Percentiles rank a stretch among this genome's conserved stretches.
phyloP scores from a whole-genome alignment of 106 monocot genomes.

The Dioscorea zingiberensis region DNA sequence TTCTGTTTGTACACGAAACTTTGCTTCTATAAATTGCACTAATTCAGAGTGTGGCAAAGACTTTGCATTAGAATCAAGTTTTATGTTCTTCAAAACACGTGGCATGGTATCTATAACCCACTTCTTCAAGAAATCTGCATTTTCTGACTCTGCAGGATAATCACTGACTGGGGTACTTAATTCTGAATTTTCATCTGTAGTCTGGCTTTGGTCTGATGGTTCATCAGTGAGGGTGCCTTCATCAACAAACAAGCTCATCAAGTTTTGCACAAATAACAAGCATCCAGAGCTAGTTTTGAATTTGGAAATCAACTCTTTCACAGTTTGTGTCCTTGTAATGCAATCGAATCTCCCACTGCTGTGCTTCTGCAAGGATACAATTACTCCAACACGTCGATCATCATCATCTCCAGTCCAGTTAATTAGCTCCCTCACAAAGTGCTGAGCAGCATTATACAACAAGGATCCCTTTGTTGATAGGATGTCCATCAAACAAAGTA shows the following conservation, averaged over 20 bases:
- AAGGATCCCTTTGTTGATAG: slow-evolving; percentile 57
- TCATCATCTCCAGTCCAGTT: slow-evolving; percentile 51
- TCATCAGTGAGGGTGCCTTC: slow-evolving; percentile 63
- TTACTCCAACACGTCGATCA: slow-evolving; percentile 48
- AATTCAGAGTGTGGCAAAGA: slow-evolving; percentile 25
- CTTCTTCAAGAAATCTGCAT: slow-evolving; percentile 56
- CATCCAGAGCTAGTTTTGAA: slow-evolving; percentile 50
- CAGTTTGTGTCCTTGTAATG: slow-evolving; percentile 67
- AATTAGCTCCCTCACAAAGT: slow-evolving; percentile 69
- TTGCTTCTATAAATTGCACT: slow-evolving; percentile 36
- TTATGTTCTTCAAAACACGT: slow-evolving; percentile 76
- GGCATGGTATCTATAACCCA: slow-evolving; percentile 82
- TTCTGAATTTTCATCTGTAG: slow-evolving; percentile 92
- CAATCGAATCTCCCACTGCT: slow-evolving; percentile 84
- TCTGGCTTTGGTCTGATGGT: slow-evolving; percentile 91
- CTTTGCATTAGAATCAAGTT: slow-evolving; percentile 25
- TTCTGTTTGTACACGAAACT: slow-evolving; percentile 64
- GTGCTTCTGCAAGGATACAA: slow-evolving; percentile 70
- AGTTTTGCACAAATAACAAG: slow-evolving; percentile 55
- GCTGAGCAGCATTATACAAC: slow-evolving; percentile 76
- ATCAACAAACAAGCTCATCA: slow-evolving; percentile 81
- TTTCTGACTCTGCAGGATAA: slow-evolving; percentile 28
- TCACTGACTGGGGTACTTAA: slow-evolving; percentile 44
- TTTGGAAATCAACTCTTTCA: slow-evolving; percentile 50
- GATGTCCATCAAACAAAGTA: slow-evolving; percentile 85